phyloP scores from a whole-genome alignment of 1,284 basidiomycete species.

The Melampsora americana region DNA sequence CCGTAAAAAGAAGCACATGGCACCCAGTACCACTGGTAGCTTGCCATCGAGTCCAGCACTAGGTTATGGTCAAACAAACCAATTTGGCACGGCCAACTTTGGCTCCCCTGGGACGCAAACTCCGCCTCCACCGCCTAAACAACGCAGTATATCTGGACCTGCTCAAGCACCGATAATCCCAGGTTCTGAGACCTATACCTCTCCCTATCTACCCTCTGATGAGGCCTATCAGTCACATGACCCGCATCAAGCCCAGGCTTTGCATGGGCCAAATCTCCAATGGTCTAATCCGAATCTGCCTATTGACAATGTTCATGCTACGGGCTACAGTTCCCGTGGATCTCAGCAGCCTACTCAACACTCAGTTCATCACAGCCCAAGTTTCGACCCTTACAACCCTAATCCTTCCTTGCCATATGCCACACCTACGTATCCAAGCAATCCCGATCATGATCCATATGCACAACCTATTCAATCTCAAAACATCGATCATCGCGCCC shows the following conservation, averaged over 20 bases:
- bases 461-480: neutral
- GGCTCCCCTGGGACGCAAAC: constrained; percentile 5
- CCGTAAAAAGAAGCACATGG: constrained; percentile 36
- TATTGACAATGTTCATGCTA: neutral
- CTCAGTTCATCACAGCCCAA: neutral
- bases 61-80: constrained; percentile 23
- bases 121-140: constrained; percentile 29
- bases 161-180: constrained; percentile 4
- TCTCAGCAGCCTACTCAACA: neutral
- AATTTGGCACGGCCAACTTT: constrained; percentile 2
- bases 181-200: neutral
- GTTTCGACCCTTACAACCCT: neutral
- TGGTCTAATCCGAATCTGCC: neutral
- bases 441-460: neutral
- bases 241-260: neutral
- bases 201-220: neutral
- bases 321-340: neutral
- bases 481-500: neutral
- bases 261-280: neutral
- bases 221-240: neutral
- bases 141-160: constrained; percentile 35
- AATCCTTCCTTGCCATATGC: neutral
- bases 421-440: neutral
- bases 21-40: constrained; percentile 19
- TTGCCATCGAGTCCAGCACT: constrained; percentile 40